Conservation (phyloP, 2,329 filamentous ascomycete genomes). For the Paracamarosporium sp. region DNA sequence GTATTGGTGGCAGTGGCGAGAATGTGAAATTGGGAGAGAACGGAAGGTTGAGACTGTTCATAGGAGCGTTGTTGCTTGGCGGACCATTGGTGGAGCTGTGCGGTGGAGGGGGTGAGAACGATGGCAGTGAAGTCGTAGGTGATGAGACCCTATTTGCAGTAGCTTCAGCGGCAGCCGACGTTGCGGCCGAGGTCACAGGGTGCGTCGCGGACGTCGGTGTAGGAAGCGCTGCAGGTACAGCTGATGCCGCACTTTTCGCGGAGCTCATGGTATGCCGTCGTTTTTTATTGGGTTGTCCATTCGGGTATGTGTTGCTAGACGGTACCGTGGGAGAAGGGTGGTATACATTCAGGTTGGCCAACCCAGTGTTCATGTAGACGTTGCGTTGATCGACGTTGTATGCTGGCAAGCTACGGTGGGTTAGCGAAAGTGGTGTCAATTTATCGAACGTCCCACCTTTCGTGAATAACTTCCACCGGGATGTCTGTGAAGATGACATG, state of each 20-base stretch:
- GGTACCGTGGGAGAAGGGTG: conserved; percentile 27
- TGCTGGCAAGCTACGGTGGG: conserved; percentile 32
- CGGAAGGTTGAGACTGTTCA: conserved; percentile 33
- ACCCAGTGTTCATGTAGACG: conserved; percentile 42
- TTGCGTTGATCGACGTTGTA: conserved; percentile 47
- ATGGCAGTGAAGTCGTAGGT: conserved; percentile 28
- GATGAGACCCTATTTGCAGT: conserved; percentile 28
- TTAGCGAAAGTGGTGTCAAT: conserved; percentile 15
- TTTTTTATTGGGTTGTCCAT: conserved; percentile 42
- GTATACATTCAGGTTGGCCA: conserved; percentile 32
- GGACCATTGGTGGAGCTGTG: conserved; percentile 21
- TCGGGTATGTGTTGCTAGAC: conserved; percentile 33
- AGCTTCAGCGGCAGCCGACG: conserved; percentile 20
- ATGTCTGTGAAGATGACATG: conserved; percentile 76
- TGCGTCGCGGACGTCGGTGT: conserved; percentile 41
- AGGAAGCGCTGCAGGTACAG: conserved; percentile 28
- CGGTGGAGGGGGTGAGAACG: conserved; percentile 37
- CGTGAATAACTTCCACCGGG: conserved; percentile 64
- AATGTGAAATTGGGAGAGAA: conserved; percentile 52
- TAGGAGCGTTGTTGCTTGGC: conserved; percentile 20
- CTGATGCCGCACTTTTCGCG: conserved; percentile 25
- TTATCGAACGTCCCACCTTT: conserved; percentile 55
- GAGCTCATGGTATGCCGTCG: conserved; percentile 38
- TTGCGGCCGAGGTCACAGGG: conserved; percentile 24
- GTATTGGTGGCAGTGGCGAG: conserved; percentile 41